Conservation (phyloP, 768 basidiomycete species). For the Tubosaeta sp. region DNA sequence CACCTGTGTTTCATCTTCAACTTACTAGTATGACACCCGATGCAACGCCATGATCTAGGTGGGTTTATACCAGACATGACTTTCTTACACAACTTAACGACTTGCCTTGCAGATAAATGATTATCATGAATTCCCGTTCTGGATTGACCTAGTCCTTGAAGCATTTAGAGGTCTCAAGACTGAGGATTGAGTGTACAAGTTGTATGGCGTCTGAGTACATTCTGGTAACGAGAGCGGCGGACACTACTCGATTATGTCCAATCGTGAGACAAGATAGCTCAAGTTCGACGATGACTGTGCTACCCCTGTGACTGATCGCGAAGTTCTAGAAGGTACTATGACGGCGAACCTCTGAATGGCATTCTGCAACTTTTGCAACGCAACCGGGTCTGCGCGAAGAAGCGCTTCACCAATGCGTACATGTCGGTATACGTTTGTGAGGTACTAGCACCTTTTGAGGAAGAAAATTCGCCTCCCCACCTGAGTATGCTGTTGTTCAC, state of each 20-base stretch:
- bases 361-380: conserved; percentile 72
- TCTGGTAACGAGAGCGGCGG: conserved; percentile 98
- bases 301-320: conserved; percentile 95
- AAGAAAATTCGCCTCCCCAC: conserved; percentile 92
- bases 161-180: conserved; percentile 82
- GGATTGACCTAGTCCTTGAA: too few relatives aligned
- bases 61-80: conserved; percentile 2
- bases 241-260: conserved; percentile 98
- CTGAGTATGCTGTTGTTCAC: conserved; percentile 63
- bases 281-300: conserved; percentile 99
- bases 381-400: conserved; percentile 90
- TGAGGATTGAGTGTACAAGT: conserved; percentile 87
- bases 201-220: conserved; percentile 96
- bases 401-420: conserved; percentile 98
- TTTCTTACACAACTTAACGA: conserved; percentile 1
- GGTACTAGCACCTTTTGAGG: conserved; percentile 82
- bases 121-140: conserved; percentile 98
- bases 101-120: conserved; percentile 74
- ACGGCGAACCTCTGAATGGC: conserved; percentile 85
- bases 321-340: conserved; percentile 99
- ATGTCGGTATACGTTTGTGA: conserved; percentile 99
- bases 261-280: conserved; percentile 91
- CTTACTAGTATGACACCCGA: conserved; percentile 98
- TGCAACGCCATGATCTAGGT: conserved; percentile 99
- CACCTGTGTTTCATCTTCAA: conserved; percentile 97